Conservation (phyloP, 2,329 filamentous ascomycete genomes). For the Hansfordia pulvinata region DNA sequence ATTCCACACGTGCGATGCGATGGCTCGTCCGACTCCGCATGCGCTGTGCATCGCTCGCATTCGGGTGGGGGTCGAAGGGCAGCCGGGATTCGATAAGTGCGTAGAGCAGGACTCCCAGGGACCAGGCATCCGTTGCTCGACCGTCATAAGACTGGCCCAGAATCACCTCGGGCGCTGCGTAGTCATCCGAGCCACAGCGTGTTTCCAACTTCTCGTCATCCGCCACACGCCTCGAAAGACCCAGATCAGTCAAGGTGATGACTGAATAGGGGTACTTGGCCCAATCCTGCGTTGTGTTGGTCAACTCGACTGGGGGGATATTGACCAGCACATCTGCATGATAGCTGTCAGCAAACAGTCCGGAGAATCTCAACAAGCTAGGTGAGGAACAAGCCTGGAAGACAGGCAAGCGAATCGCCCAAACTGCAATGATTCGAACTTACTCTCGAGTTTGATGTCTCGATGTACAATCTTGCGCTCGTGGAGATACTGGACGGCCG, state of each 20-base stretch:
- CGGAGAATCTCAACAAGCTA: too few species aligned
- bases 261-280: conserved; percentile 67
- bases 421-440: conserved; percentile 17
- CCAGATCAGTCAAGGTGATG: conserved; percentile 81
- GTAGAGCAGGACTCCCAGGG: conserved; percentile 83
- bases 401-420: not conserved
- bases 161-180: conserved; percentile 90
- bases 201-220: conserved; percentile 85
- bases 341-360: conserved; percentile 4
- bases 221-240: conserved; percentile 73
- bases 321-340: conserved; percentile 78
- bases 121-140: conserved; percentile 86
- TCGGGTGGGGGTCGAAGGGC: conserved; percentile 82
- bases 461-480: conserved; percentile 78
- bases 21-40: conserved; percentile 77
- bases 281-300: conserved; percentile 53
- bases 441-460: conserved; percentile 94
- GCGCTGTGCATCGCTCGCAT: conserved; percentile 60
- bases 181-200: conserved; percentile 91
- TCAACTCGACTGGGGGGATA: conserved; percentile 53
- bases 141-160: conserved; percentile 94
- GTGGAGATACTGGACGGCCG: conserved; percentile 78
- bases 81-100: conserved; percentile 85
- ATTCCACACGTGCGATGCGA: conserved; percentile 89
- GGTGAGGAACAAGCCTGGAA: too few species aligned